A percentile compares a stretch with the other conserved stretches of the same genome.
phyloP scores from a whole-genome alignment of 306 rosid genomes.

The Prunus campanulata region DNA sequence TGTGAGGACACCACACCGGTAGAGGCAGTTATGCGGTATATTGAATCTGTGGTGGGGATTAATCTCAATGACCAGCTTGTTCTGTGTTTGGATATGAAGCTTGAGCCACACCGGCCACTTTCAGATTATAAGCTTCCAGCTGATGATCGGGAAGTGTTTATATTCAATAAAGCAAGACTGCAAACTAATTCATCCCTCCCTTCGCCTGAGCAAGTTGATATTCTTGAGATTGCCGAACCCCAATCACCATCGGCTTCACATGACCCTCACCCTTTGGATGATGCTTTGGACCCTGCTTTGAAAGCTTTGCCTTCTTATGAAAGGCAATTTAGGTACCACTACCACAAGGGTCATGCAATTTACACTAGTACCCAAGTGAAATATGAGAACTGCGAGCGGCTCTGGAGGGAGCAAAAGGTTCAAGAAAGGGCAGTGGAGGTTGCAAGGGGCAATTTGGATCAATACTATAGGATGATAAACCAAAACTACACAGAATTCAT shows the following conservation, averaged over 20 bases:
- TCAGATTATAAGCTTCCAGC: conserved; percentile 87
- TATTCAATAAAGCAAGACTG: conserved; percentile 78
- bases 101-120: conserved; percentile 66
- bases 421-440: conserved; percentile 92
- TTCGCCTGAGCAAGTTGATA: conserved; percentile 55
- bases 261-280: conserved; percentile 79
- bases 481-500: conserved; percentile 83
- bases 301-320: conserved; percentile 94
- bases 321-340: conserved; percentile 82
- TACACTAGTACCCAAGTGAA: conserved; percentile 49
- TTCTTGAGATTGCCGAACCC: conserved; percentile 47
- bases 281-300: conserved; percentile 91
- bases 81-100: conserved; percentile 76
- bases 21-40: conserved; percentile 65
- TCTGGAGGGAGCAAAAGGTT: conserved; percentile 81
- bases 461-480: conserved; percentile 61
- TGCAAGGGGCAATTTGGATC: conserved; percentile 87
- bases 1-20: conserved; percentile 68
- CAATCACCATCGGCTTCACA: conserved; percentile 60
- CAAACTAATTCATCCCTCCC: conserved; percentile 59
- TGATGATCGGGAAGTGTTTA: conserved; percentile 66
- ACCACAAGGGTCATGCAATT: conserved; percentile 57
- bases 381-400: conserved; percentile 69
- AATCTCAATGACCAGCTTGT: conserved; percentile 68
- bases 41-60: conserved; percentile 57